Evolutionary conservation across 345 rosid species (phyloP).

Genomic region (Hypericum androsaemum): DNA sequence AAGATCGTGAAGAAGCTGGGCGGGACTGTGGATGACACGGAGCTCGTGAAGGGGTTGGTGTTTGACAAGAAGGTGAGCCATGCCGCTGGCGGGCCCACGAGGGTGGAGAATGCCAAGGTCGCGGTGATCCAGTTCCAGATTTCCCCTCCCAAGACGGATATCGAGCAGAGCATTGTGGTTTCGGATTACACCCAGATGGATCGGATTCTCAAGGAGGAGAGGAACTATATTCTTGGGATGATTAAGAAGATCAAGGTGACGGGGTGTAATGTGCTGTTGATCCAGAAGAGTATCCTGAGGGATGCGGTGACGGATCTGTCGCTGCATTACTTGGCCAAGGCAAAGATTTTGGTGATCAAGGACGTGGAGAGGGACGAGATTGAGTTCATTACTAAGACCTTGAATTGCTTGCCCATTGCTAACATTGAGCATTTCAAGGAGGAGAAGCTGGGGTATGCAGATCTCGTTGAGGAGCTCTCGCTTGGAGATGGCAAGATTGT

Average conservation of each 20-base stretch:
- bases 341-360: slow-evolving; percentile 84
- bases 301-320: slow-evolving; percentile 96
- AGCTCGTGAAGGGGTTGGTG: slow-evolving; percentile 75
- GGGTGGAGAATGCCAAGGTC: slow-evolving; percentile 83
- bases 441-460: slow-evolving; percentile 83
- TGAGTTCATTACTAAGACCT: slow-evolving; percentile 86
- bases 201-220: slow-evolving; percentile 95
- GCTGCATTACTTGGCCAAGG: slow-evolving; percentile 83
- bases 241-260: slow-evolving; percentile 90
- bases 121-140: slow-evolving; percentile 98
- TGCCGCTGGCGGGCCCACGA: slow-evolving; percentile 77
- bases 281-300: slow-evolving; percentile 96
- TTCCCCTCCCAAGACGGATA: slow-evolving; percentile 91
- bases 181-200: slow-evolving; percentile 98
- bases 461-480: slow-evolving; percentile 84
- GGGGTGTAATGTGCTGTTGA: slow-evolving; percentile 81
- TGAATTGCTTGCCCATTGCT: slow-evolving; percentile 91
- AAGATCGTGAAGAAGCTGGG: slow-evolving; percentile 98
- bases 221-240: slow-evolving; percentile 93
- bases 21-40: slow-evolving; percentile 96
- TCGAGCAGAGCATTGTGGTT: slow-evolving; percentile 93
- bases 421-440: slow-evolving; percentile 85
- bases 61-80: slow-evolving; percentile 92
- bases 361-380: slow-evolving; percentile 97
- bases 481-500: slow-evolving; percentile 96